A percentile compares a stretch with the other conserved stretches of the same genome.
Conservation (phyloP, 768 basidiomycete genomes). For the Porpolomopsis calyptriformis region DNA sequence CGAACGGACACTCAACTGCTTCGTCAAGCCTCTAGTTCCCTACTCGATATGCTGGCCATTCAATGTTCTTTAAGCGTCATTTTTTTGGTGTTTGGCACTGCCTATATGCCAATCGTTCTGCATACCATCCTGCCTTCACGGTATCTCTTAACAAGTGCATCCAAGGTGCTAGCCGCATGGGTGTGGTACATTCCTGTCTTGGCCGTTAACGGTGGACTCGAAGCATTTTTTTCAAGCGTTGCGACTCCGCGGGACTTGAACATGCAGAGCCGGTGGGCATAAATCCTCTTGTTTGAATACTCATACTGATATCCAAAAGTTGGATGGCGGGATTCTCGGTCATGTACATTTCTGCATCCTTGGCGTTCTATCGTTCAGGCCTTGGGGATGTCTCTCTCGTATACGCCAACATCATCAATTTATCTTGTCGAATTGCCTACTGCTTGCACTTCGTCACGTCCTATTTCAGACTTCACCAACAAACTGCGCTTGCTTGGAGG, state of each 20-base stretch:
- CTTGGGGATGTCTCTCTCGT: conserved; percentile 63
- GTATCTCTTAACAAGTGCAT: conserved; percentile 71
- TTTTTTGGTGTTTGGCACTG: conserved; percentile 61
- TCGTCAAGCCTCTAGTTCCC: conserved; percentile 36
- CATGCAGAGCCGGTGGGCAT: conserved; percentile 49
- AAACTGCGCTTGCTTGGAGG: conserved; percentile 16
- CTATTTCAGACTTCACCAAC: conserved; percentile 32
- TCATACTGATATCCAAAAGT: conserved; percentile 19
- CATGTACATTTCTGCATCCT: conserved; percentile 49
- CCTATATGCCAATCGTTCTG: conserved; percentile 61
- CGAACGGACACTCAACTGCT: conserved; percentile 15
- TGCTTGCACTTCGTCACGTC: conserved; percentile 36
- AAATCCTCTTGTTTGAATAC: background rate
- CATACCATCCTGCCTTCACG: conserved; percentile 59
- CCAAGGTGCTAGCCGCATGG: conserved; percentile 68
- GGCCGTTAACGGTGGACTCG: conserved; percentile 82
- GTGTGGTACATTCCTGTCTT: conserved; percentile 83
- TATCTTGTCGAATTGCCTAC: conserved; percentile 53
- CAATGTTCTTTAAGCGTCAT: conserved; percentile 61
- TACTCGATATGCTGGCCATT: conserved; percentile 51
- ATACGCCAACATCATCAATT: conserved; percentile 65
- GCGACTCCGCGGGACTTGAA: conserved; percentile 58
- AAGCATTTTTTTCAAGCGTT: conserved; percentile 81
- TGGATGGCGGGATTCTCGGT: conserved; percentile 76
- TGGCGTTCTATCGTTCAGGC: conserved; percentile 33